Base-by-base conservation (phyloP, 164 flowering plant genomes). In the Magnolia kwangsiensis region DNA sequence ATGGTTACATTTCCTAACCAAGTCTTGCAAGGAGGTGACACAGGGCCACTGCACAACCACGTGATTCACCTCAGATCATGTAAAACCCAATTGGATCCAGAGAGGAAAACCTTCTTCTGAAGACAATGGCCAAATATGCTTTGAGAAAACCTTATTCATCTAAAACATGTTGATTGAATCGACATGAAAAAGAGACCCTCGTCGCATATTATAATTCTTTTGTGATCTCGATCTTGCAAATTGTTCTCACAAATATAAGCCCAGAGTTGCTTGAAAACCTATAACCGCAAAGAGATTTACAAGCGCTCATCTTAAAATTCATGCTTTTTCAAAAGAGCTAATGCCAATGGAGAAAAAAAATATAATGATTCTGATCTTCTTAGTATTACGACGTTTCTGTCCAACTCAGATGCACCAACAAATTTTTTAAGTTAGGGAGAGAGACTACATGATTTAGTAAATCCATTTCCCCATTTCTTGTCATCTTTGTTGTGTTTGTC, bases 191-290 rank as follows among this genome's bases (percentile, higher is more conserved):
- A 95, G 83, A 7, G 78, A 76, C 24, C 78, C 71, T 90, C 93
- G 76, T 95, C 97, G 83, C 98, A 95, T 19, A 81, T 21, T 82
- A 95, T 92, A 69, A 85, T 89, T 50, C 90, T 77, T 74, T 76
- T 89, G 77, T 95, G 85, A 51, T 67, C 80, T 75, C 97, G 98
- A 73, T 95, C 95, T 86, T 95, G 98, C 87, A 93, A 85, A 77
- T 89, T 73, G 18, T 93, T 85, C 78, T 88, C 95, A 49, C 85
- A 82, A 55, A 95, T 93, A 77, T 95, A 87, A 31, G 58, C 79
- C 98, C 98, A 95, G 0, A 95, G 51, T 81, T 81, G 86, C 82
- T 89, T 93, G 74, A 93, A 96, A 86, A 93, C 98, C 98, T 92
- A 80, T 8, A 79, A 64, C 51, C 71, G 79, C 68, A 83, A 27